A percentile compares a stretch with the other conserved stretches of the same genome.
Evolutionary conservation across 225 moss, liverwort and hornwort genomes (phyloP).

Genomic region (Asterella californica): DNA sequence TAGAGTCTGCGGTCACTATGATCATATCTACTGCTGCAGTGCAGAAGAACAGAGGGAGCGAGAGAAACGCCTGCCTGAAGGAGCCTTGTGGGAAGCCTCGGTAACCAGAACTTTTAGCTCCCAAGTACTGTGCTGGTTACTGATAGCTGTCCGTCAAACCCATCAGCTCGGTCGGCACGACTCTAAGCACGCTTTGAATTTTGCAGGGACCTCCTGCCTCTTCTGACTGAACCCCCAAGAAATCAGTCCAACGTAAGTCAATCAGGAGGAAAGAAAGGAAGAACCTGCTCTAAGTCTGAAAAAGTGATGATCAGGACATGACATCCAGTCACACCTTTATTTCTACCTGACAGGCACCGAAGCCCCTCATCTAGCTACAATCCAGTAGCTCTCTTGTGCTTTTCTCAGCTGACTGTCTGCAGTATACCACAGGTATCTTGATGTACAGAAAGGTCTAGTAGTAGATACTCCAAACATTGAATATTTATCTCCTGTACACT

Average conservation of each 20-base stretch:
- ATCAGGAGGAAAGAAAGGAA: not conserved
- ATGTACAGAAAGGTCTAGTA: slow-evolving; percentile 5
- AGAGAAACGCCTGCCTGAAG: slow-evolving; percentile 6
- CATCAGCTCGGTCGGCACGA: slow-evolving; percentile 4
- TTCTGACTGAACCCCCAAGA: not conserved
- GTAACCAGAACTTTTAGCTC: not conserved
- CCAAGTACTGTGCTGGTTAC: not conserved
- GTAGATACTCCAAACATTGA: not conserved
- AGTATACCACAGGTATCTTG: not conserved
- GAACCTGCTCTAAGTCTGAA: not conserved
- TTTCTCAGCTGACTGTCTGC: slow-evolving; percentile 4
- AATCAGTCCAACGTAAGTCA: not conserved
- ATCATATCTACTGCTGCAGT: not conserved
- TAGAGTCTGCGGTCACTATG: not conserved
- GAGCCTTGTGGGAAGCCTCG: slow-evolving; percentile 8
- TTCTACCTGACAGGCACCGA: slow-evolving; percentile 2
- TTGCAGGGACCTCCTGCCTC: not conserved
- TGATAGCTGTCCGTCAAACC: slow-evolving; percentile 4
- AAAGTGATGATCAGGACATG: slow-evolving; percentile 7
- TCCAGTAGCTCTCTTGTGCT: slow-evolving; percentile 11
- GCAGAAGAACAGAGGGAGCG: no score
- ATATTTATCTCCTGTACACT: slow-evolving; percentile 13
- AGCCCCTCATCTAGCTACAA: slow-evolving; percentile 12
- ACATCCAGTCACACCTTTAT: slow-evolving; percentile 9
- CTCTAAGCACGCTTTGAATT: not conserved